phyloP scores from a whole-genome alignment of 345 rosid species.

The Hypericum androsaemum region DNA sequence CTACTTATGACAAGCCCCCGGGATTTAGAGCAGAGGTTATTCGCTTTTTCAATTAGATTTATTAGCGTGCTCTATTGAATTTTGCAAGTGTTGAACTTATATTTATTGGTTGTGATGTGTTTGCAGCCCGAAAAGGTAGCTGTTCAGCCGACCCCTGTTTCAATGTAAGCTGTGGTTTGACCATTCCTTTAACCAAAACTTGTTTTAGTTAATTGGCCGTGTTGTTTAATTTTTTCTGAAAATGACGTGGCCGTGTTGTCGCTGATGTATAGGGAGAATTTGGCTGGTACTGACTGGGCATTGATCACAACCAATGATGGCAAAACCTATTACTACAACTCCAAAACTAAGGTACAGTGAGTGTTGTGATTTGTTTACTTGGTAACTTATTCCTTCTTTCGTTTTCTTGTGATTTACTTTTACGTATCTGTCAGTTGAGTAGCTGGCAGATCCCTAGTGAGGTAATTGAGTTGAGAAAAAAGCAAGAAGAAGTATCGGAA shows the following conservation, averaged over 20 bases:
- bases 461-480: conserved; percentile 61
- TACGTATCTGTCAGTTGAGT: conserved; percentile 42
- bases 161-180: conserved; percentile 55
- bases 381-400: background rate
- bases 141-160: conserved; percentile 62
- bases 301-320: conserved; percentile 79
- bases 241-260: background rate
- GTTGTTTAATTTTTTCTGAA: background rate
- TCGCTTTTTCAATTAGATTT: background rate
- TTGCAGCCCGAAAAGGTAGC: conserved; percentile 67
- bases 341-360: conserved; percentile 60
- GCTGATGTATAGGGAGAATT: conserved; percentile 51
- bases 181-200: background rate
- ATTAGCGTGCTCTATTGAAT: background rate
- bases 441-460: conserved; percentile 95
- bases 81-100: conserved; percentile 11
- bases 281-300: conserved; percentile 86
- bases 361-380: conserved; percentile 1
- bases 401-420: conserved; percentile 5
- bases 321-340: conserved; percentile 82
- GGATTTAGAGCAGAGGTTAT: conserved; percentile 72
- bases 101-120: conserved; percentile 13
- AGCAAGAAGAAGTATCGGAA: conserved; percentile 41
- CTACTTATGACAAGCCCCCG: conserved; percentile 81
- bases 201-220: background rate